Base-by-base conservation (phyloP, 768 basidiomycete species). In the Tephrocybe sp. region DNA sequence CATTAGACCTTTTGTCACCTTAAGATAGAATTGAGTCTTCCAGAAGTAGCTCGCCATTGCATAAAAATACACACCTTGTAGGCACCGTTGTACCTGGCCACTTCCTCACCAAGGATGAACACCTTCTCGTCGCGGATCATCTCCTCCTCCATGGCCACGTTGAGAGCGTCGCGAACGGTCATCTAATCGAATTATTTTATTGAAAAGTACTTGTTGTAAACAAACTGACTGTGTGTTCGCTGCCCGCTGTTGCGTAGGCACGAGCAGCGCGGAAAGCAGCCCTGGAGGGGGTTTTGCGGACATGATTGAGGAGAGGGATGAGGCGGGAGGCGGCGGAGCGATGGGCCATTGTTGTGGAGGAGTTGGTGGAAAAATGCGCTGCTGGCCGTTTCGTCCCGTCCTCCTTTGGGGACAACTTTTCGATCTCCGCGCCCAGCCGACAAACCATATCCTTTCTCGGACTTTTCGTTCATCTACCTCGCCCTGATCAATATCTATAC, bases 81-180 rank as follows among this genome's bases (percentile, higher is more conserved):
- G 55, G 93, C 93, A 70, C 92, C 92, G 65, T 99, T 97, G 76
- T 99, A 99, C 59, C 91, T 84, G 42, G 95, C 95, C 53, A 99
- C 97, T 66, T 99, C 97, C 72, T 99, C 97, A 51, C 97, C 97
- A 54, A 99, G 69, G 61, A 99, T 72, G 71, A 95, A 99, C 34
- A 99, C 97, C 29, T 75, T 86, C 67, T 94, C 90, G 69, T 99
- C 97, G 38, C 92, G 85, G 60, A 86, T 67, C 97, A 99, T 98
- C 74, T 99, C 97, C 73, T 99, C 97, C 74, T 97, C 97, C 91
- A 99, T 94, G 23, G 97, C 97, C 47, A 85, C 73, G 71, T 97
- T 98, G 56, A 99, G 86, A 37, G 97, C 97, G 48, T 99, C 97
- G 64, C 97, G 91, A 54, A 97, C 95, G 47, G 94, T 98, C 94